Percentiles rank a stretch among this genome's conserved stretches.
These are phyloP conservation scores for Metschnikowia picachoensis DNA, from an alignment of 805 yeast species.

Conservation along the genomic window DNA sequence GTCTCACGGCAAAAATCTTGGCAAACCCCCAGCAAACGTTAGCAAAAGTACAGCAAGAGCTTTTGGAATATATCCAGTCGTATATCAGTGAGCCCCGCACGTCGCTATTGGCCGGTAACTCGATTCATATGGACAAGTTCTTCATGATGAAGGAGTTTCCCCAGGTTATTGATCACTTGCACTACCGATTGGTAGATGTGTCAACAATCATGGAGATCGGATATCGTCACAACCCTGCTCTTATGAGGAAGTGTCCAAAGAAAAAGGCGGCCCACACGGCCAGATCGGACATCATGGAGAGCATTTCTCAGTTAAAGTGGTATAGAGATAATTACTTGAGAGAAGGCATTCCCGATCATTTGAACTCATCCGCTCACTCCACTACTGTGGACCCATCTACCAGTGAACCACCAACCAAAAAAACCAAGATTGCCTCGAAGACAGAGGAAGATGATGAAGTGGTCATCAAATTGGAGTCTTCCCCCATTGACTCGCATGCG, in stretches of 20 bases:
- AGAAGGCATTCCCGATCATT: slow-evolving; percentile 14
- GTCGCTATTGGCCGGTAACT: slow-evolving; percentile 86
- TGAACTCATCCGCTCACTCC: neutral
- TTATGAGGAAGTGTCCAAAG: slow-evolving; percentile 54
- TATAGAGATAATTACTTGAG: slow-evolving; percentile 62
- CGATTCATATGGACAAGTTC: slow-evolving; percentile 86
- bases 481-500: neutral
- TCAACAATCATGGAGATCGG: slow-evolving; percentile 82
- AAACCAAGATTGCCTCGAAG: neutral
- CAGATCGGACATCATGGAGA: slow-evolving; percentile 79
- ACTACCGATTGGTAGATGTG: slow-evolving; percentile 85
- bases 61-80: slow-evolving; percentile 56
- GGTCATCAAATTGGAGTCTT: neutral
- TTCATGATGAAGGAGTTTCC: slow-evolving; percentile 87
- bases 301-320: slow-evolving; percentile 80
- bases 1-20: slow-evolving; percentile 70
- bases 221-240: slow-evolving; percentile 65
- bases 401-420: neutral
- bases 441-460: neutral
- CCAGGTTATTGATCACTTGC: slow-evolving; percentile 51
- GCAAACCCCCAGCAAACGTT: slow-evolving; percentile 49
- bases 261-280: slow-evolving; percentile 84
- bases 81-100: slow-evolving; percentile 48
- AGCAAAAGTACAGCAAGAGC: slow-evolving; percentile 59
- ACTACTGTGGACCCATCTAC: neutral